Conservation (phyloP, 108 stramenopile species). For the Tribonema minus region DNA sequence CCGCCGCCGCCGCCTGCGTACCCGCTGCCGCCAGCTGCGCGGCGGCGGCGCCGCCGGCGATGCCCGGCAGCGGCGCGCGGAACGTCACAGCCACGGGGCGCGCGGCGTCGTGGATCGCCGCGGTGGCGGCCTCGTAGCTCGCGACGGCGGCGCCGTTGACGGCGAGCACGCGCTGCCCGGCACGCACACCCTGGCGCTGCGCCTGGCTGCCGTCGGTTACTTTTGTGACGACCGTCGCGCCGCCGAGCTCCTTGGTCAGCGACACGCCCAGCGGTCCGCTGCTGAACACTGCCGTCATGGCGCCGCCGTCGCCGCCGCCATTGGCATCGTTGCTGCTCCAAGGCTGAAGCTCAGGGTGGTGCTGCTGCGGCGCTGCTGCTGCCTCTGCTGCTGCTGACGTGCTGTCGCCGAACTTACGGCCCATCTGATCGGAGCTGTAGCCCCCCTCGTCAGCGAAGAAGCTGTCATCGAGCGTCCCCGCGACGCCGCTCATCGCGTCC, state of each 20-base stretch:
- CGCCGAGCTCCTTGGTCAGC: slow-evolving; percentile 11
- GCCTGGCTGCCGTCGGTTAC: slow-evolving; percentile 11
- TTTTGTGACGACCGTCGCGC: slow-evolving; percentile 11
- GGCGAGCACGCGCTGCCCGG: slow-evolving; percentile 17
- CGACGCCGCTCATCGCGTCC: too few species aligned
- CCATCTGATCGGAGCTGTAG: too few species aligned
- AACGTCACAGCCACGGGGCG: slow-evolving; percentile 18
- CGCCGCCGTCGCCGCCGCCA: neutral
- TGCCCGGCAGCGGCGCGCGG: neutral
- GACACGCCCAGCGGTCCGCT: slow-evolving; percentile 8
- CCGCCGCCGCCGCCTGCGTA: too few species aligned
- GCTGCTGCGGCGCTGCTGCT: neutral
- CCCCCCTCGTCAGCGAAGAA: too few species aligned
- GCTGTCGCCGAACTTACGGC: too few species aligned
- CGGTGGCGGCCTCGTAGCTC: slow-evolving; percentile 18
- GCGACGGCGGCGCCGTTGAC: slow-evolving; percentile 14
- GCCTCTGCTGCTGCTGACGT: neutral
- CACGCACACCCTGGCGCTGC: neutral
- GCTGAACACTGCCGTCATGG: neutral
- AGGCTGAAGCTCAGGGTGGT: neutral
- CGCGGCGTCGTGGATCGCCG: slow-evolving; percentile 6
- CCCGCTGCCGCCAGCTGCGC: neutral
- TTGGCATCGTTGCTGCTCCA: neutral
- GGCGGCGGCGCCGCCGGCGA: neutral
- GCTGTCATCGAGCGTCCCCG: too few species aligned